Percentiles rank a stretch among this genome's conserved stretches.
Evolutionary conservation across 176 grass and related monocot genomes (phyloP).

Genomic region (Juncus inflexus): DNA sequence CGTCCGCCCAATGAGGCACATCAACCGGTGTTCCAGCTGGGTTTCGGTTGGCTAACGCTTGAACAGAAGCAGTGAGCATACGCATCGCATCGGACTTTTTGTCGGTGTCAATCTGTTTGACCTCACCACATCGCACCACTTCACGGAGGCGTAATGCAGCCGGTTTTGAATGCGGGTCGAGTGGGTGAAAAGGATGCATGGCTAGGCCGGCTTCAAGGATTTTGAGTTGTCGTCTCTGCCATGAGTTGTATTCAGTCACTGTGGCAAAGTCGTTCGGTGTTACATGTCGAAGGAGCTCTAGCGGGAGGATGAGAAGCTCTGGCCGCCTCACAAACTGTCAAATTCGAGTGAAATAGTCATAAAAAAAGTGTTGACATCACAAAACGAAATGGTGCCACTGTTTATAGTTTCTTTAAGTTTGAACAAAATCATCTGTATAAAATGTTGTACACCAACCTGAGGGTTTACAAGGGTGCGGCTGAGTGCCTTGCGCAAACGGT

Average conservation of each 20-base stretch:
- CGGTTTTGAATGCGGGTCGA: conserved; percentile 19
- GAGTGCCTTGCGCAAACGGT: conserved; percentile 34
- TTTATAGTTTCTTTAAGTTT: not conserved
- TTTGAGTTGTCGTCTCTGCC: conserved; percentile 58
- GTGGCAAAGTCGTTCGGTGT: conserved; percentile 43
- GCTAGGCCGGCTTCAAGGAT: conserved; percentile 51
- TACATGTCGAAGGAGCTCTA: conserved; percentile 61
- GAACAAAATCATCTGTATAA: not conserved
- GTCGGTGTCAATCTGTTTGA: conserved; percentile 32
- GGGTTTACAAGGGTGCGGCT: conserved; percentile 32
- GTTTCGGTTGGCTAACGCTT: conserved; percentile 37
- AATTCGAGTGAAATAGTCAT: conserved; percentile 14
- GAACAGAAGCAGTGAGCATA: conserved; percentile 21
- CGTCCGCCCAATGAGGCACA: conserved; percentile 52
- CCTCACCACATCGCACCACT: conserved; percentile 5
- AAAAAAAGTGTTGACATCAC: not conserved
- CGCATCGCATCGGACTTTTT: conserved; percentile 50
- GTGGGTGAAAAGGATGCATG: conserved; percentile 32
- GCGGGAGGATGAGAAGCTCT: conserved; percentile 49
- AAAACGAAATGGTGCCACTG: conserved; percentile 15
- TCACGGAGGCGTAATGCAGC: conserved; percentile 32
- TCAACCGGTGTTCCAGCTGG: conserved; percentile 29
- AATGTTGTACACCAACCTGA: conserved; percentile 32
- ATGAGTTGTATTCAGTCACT: conserved; percentile 39
- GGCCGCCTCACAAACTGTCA: conserved; percentile 33